phyloP scores from a whole-genome alignment of 108 stramenopile species.

The Cyclostephanos invisitatus region DNA sequence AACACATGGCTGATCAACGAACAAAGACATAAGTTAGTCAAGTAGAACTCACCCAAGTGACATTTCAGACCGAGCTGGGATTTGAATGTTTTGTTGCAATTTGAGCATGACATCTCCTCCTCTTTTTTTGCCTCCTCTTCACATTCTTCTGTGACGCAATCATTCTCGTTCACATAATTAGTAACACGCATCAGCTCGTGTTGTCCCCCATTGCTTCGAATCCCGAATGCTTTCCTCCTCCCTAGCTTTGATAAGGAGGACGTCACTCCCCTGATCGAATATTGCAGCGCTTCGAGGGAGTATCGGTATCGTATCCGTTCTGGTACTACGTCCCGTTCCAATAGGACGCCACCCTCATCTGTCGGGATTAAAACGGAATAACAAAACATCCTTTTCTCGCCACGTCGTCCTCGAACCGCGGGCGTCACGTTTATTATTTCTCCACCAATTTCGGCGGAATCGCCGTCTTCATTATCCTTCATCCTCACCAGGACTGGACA shows the following conservation, averaged over 20 bases:
- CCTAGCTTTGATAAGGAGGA: background rate
- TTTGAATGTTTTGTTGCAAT: conserved; percentile 16
- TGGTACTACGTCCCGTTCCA: background rate
- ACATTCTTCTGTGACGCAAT: background rate
- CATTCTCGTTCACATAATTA: background rate
- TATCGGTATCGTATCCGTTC: background rate
- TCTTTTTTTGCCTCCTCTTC: background rate
- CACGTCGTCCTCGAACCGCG: background rate
- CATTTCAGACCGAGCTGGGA: conserved; percentile 22
- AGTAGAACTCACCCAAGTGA: conserved; percentile 3
- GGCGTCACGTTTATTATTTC: conserved; percentile 6
- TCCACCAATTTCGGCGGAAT: background rate
- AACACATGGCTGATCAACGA: background rate
- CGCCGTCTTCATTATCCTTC: background rate
- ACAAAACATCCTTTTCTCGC: background rate
- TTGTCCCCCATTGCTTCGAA: background rate
- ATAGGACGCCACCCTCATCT: background rate
- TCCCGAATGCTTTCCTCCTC: background rate
- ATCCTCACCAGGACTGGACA: conserved; percentile 10
- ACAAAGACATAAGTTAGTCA: background rate
- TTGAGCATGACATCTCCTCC: background rate
- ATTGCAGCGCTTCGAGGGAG: conserved; percentile 1
- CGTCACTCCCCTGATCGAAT: background rate
- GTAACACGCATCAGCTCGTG: no score
- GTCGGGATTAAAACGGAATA: background rate